A percentile compares a stretch with the other conserved stretches of the same genome.
Evolutionary conservation across 306 rosid species (phyloP).

Genomic region (Alnus glutinosa): DNA sequence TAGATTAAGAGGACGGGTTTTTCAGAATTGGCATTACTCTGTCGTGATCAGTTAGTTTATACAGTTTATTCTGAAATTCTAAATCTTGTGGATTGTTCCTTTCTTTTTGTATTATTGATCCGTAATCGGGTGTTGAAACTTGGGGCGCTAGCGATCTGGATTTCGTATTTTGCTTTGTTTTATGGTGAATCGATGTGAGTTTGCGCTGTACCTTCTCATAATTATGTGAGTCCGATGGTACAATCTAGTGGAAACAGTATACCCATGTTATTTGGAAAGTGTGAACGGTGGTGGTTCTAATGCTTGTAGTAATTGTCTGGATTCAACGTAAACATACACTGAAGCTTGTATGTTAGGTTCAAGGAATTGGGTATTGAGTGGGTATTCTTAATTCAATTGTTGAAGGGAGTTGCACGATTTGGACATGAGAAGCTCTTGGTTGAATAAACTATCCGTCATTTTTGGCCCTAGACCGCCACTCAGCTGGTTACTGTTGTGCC

Average conservation of each 20-base stretch:
- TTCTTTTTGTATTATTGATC: constrained; percentile 31
- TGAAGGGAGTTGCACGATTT: constrained; percentile 36
- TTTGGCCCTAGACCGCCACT: constrained; percentile 72
- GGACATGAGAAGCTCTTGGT: constrained; percentile 95
- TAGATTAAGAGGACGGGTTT: constrained; percentile 28
- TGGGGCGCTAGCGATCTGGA: constrained; percentile 18
- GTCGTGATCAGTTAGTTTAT: constrained; percentile 11
- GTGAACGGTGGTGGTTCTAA: constrained; percentile 44
- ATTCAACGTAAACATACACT: constrained; percentile 36
- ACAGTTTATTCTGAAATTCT: constrained; percentile 10
- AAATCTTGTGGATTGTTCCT: background rate
- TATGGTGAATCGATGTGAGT: constrained; percentile 24
- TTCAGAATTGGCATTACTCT: constrained; percentile 26
- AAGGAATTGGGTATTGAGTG: constrained; percentile 38
- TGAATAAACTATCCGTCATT: constrained; percentile 58
- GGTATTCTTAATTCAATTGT: constrained; percentile 32
- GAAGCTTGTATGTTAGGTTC: constrained; percentile 45
- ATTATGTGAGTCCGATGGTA: constrained; percentile 33
- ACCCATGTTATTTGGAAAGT: constrained; percentile 37
- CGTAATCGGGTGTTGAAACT: constrained; percentile 20
- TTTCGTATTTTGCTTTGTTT: constrained; percentile 13
- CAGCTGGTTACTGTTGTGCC: constrained; percentile 72
- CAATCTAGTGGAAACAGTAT: constrained; percentile 8
- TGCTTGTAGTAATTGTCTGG: constrained; percentile 42
- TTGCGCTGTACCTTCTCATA: background rate